phyloP scores from a whole-genome alignment of 345 rosid species.

The Arabidopsis suecica region DNA sequence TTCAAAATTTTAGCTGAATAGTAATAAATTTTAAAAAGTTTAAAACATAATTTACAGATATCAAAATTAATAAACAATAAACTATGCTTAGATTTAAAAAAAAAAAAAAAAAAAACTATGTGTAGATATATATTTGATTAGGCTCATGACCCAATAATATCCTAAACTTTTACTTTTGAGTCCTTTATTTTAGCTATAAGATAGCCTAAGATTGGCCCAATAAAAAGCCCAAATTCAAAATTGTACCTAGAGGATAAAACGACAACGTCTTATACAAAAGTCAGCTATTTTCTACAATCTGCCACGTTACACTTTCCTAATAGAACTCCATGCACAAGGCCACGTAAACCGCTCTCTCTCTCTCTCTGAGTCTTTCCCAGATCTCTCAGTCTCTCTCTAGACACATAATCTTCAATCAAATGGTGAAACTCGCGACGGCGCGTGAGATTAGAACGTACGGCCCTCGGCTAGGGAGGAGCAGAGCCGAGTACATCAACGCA shows the following conservation, averaged over 20 bases:
- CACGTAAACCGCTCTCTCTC: constrained; percentile 46
- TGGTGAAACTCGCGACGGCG: constrained; percentile 93
- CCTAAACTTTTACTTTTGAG: not conserved
- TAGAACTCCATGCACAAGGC: constrained; percentile 52
- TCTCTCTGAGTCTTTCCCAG: constrained; percentile 15
- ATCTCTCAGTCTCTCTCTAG: constrained; percentile 17
- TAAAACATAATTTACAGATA: not conserved
- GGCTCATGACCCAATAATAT: not conserved
- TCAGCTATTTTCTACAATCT: constrained; percentile 4
- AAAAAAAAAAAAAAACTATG: too few species aligned
- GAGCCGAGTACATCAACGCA: constrained; percentile 79
- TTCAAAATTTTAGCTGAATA: not conserved
- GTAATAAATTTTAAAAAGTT: too few species aligned
- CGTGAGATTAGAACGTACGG: constrained; percentile 78
- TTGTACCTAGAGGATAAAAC: not conserved
- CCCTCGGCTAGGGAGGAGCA: constrained; percentile 53
- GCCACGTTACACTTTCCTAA: constrained; percentile 37
- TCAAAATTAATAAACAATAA: too few species aligned
- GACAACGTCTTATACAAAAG: not conserved
- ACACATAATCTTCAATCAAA: constrained; percentile 30
- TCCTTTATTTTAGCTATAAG: not conserved
- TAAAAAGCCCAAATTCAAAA: constrained; percentile 2
- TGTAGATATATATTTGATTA: too few species aligned
- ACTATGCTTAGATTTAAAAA: too few species aligned
- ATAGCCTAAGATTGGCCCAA: constrained; percentile 15